These are phyloP conservation scores for Pseudogymnoascus sp. DNA, from an alignment of 2,329 filamentous ascomycete species.

Conservation along the genomic window DNA sequence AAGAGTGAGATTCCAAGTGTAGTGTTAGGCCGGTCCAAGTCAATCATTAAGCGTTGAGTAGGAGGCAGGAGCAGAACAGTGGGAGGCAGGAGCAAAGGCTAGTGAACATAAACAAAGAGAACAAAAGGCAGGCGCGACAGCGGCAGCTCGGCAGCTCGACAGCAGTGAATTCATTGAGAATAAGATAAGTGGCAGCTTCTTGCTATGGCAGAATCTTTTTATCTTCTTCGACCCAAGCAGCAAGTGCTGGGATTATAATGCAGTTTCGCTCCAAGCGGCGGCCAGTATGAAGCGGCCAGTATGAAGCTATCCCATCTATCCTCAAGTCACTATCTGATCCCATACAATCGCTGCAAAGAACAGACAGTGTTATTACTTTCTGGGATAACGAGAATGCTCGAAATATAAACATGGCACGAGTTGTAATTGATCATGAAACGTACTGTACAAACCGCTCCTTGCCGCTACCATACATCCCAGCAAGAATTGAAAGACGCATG, in stretches of 20 bases:
- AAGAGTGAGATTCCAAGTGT: background rate
- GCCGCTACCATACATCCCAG: background rate
- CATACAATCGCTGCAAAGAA: background rate
- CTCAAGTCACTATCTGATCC: background rate
- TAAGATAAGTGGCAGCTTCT: background rate
- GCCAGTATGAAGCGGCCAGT: background rate
- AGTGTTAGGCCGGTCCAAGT: background rate
- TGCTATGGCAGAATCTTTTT: background rate
- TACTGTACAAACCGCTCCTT: background rate
- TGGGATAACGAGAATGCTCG: background rate
- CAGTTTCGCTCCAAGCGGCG: background rate
- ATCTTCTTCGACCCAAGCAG: background rate
- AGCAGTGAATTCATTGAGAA: background rate
- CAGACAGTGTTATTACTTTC: background rate
- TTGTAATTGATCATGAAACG: background rate
- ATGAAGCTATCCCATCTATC: background rate
- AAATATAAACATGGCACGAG: background rate
- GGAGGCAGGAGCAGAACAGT: background rate
- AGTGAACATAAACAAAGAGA: background rate
- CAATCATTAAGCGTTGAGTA: background rate
- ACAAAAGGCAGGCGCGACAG: background rate
- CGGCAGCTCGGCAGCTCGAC: too few species aligned
- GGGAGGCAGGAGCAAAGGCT: background rate
- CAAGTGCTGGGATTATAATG: background rate
- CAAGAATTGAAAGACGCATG: background rate